phyloP scores from a whole-genome alignment of 441 rosid species.

The Adansonia grandidieri region DNA sequence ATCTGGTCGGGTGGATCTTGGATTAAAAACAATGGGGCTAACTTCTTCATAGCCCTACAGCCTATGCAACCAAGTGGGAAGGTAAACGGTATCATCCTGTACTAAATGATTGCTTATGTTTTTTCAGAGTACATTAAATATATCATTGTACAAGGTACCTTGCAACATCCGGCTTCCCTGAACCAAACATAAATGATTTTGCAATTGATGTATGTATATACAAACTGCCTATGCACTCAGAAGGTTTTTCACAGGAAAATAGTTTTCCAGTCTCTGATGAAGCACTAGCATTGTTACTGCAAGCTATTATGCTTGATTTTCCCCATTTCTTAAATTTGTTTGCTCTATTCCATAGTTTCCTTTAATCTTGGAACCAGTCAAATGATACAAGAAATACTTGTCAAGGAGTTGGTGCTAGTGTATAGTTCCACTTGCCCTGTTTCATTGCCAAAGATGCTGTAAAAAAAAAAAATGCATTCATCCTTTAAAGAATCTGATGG shows the following conservation, averaged over 20 bases:
- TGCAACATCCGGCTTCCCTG: background rate
- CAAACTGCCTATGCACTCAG: constrained; percentile 3
- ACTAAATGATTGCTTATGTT: background rate
- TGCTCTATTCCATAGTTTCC: background rate
- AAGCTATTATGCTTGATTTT: background rate
- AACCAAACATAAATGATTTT: background rate
- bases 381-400: background rate
- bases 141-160: background rate
- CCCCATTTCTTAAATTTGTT: background rate
- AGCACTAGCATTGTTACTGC: constrained; percentile 7
- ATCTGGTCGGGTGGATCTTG: constrained; percentile 64
- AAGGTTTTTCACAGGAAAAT: constrained; percentile 17
- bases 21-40: constrained; percentile 61
- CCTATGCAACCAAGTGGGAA: constrained; percentile 42
- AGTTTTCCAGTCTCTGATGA: background rate
- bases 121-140: background rate
- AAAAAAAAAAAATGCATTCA: background rate
- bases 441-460: background rate
- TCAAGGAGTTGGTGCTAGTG: background rate
- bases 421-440: background rate
- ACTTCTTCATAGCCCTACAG: constrained; percentile 48
- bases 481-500: background rate
- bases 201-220: constrained; percentile 13
- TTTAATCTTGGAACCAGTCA: constrained; percentile 11
- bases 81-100: constrained; percentile 36